Conservation (phyloP, 371 early-diverging fungal genomes). For the Dichotomocladium elegans region DNA sequence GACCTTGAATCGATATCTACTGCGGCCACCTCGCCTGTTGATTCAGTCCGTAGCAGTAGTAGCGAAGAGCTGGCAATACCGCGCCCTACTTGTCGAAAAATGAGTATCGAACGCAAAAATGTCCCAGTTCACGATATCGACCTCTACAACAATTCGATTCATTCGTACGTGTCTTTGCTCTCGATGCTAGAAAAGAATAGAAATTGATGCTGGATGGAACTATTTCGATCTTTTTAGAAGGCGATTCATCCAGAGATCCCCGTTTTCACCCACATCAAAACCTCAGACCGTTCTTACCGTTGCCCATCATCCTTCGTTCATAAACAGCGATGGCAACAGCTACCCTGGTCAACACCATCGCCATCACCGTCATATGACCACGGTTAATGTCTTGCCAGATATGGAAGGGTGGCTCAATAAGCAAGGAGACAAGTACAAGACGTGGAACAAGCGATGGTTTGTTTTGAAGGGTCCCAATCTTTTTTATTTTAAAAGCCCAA, state of each 20-base stretch:
- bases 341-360: slow-evolving; percentile 7
- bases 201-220: not conserved
- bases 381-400: slow-evolving; percentile 26
- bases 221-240: too few species aligned
- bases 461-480: slow-evolving; percentile 55
- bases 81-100: too few species aligned
- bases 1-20: too few species aligned
- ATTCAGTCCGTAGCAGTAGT: too few species aligned
- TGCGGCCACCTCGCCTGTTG: too few species aligned
- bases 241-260: not conserved
- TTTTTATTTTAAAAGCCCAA: slow-evolving; percentile 60
- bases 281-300: slow-evolving; percentile 14
- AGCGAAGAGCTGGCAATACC: too few species aligned
- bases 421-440: slow-evolving; percentile 57
- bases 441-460: slow-evolving; percentile 66
- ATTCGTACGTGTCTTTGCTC: not conserved
- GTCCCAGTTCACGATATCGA: too few species aligned
- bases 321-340: too few species aligned
- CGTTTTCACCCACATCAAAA: slow-evolving; percentile 13
- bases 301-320: slow-evolving; percentile 12
- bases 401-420: slow-evolving; percentile 61
- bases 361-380: not conserved
- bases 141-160: not conserved
- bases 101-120: slow-evolving; percentile 4
- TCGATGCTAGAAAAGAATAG: not conserved